Base-by-base conservation (phyloP, 805 yeast species). In the Priceomyces castillae region DNA sequence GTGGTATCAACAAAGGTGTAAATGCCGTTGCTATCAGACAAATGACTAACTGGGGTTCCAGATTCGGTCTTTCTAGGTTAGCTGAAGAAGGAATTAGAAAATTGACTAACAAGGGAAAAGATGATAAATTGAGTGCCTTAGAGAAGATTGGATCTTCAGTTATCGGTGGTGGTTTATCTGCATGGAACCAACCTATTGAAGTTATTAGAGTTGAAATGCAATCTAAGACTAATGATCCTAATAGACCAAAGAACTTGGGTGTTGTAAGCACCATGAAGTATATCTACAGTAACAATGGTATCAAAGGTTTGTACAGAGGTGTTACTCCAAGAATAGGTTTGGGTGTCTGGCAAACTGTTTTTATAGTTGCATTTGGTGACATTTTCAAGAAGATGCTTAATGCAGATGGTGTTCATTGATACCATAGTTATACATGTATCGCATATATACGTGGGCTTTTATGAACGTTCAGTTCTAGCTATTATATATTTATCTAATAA, bases 141-240 rank as follows among this genome's bases (percentile, higher is more conserved):
- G 98, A 94, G 64, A 90, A 90, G 69, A 84, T 94, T 44, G 70
- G 78, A 19, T 89, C 96, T 4, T 82, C 95, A 14, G 87, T 86
- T 7, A 71, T 94, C 49, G 99, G 99, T 78, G 99, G 99, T 72
- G 97, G 97, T 51, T 78, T 94, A 51, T 82, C 92, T 46, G 96
- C 98, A 14, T 94, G 99, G 98, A 94, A 94, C 70, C 99, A 94
- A 72, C 99, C 98, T 31, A 90, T 94, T 58, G 99, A 94, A 71
- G 99, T 94, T 42, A 86, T 90, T 53, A 82, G 99, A 67, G 96
- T 94, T 15, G 99, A 94, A 71, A 90, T 94, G 97, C 99, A 94
- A 72, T 85, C 95, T 44, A 85, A 86, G 73, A 89, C 90, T n/a
- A 72, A 67, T 39, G 98, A 92, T 69, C 96, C 97, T 54, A 89